A percentile compares a stretch with the other conserved stretches of the same genome.
Evolutionary conservation across 2,329 filamentous ascomycete genomes (phyloP).

Genomic region (Xylariaceae sp.): DNA sequence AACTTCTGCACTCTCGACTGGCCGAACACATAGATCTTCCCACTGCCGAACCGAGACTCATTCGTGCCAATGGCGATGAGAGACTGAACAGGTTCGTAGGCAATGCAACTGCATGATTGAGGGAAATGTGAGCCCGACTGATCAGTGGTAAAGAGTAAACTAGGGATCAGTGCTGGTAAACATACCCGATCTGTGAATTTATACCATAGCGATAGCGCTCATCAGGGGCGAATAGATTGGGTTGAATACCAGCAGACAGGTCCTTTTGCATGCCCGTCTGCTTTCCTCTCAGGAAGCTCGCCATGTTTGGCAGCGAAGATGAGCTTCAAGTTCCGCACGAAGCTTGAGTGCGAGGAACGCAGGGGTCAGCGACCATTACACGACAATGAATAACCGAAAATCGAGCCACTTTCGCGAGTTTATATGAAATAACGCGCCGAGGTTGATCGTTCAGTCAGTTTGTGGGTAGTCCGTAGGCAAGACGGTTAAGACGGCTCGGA

Average conservation of each 20-base stretch:
- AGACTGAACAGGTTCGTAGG: constrained; percentile 91
- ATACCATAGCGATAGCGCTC: constrained; percentile 80
- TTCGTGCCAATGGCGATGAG: constrained; percentile 87
- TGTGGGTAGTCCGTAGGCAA: neutral
- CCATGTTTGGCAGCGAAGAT: constrained; percentile 49
- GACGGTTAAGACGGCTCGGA: neutral
- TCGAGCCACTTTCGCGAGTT: neutral
- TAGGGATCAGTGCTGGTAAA: constrained; percentile 27
- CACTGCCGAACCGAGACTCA: constrained; percentile 77
- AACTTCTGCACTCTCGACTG: constrained; percentile 72
- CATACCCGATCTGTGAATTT: constrained; percentile 64
- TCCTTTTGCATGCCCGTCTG: constrained; percentile 91
- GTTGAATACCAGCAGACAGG: constrained; percentile 72
- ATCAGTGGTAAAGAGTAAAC: neutral
- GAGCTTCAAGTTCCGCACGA: neutral
- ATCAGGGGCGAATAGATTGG: constrained; percentile 75
- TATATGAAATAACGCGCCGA: neutral
- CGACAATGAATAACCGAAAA: neutral
- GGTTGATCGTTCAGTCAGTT: neutral
- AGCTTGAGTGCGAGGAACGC: neutral
- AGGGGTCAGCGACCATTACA: neutral
- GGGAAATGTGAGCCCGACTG: constrained; percentile 1
- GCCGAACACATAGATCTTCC: constrained; percentile 85
- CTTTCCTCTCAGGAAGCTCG: constrained; percentile 83
- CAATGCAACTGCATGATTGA: constrained; percentile 57